Evolutionary conservation across 129 eudicot genomes (phyloP).

Genomic region (Artemisia argyi): DNA sequence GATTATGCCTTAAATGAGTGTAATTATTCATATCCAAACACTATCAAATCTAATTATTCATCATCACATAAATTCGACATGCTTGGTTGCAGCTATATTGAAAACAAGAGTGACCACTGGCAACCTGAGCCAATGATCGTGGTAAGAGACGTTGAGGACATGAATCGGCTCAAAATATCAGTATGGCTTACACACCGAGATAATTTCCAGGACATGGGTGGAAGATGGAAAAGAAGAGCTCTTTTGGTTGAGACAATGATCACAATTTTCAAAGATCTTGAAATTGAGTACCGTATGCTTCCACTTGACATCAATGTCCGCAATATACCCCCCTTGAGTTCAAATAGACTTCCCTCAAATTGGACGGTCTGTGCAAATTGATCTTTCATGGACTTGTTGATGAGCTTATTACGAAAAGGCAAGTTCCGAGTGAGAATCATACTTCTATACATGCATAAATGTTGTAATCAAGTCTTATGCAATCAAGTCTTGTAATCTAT

Average conservation of each 20-base stretch:
- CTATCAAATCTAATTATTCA: background rate
- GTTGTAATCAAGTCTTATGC: background rate
- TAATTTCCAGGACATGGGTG: conserved; percentile 64
- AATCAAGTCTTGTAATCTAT: background rate
- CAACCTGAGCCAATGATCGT: conserved; percentile 41
- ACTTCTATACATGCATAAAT: background rate
- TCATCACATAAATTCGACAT: background rate
- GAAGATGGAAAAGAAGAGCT: conserved; percentile 52
- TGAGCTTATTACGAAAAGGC: too few species aligned
- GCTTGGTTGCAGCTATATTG: conserved; percentile 38
- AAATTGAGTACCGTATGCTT: conserved; percentile 50
- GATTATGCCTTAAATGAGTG: background rate
- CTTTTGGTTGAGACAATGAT: conserved; percentile 52
- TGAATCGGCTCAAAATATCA: conserved; percentile 49
- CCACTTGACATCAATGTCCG: conserved; percentile 46
- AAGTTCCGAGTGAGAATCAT: background rate
- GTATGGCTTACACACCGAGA: conserved; percentile 47
- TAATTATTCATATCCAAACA: background rate
- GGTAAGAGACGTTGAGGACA: conserved; percentile 43
- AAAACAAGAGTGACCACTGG: conserved; percentile 55
- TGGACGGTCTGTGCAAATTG: conserved; percentile 32
- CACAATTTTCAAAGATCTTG: conserved; percentile 44
- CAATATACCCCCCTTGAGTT: conserved; percentile 29
- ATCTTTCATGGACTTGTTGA: background rate
- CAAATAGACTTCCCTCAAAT: conserved; percentile 35